Evolutionary conservation across 306 rosid genomes (phyloP), one percentile per base, ranked within the genome.

Genomic region (Begonia fuchsioides): DNA sequence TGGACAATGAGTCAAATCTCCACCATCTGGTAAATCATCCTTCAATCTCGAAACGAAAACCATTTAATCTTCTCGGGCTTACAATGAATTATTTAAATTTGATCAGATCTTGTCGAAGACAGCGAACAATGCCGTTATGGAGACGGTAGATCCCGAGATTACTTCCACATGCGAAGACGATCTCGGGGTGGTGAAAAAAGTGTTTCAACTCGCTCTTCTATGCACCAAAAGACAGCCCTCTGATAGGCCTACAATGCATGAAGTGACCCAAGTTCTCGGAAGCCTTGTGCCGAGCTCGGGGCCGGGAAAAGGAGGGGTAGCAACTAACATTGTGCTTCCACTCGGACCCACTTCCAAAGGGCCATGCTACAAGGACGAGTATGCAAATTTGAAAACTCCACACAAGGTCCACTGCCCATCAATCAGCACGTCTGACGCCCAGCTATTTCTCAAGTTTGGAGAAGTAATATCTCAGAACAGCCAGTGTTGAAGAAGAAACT

Each of bases 391-490:
- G 67, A 80, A 80, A 72, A 71, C 93, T 8, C 87, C 93, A 0
- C 84, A 87, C 61, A 15, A 80, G 68, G 68, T 83, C 49, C 79
- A 77, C 19, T 83, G 82, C 65, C 74, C 94, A 11, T 80, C 96
- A 12, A 83, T 87, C 87, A 87, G 96, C 63, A 73, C 94, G 49
- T 83, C 94, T 1, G 94, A 87, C 50, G 96, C 94, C 0, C 96
- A 87, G 45, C 87, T 83, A 32, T 87, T 87, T 59, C 82, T 83
- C 52, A 87, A 87, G 65, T 87, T 87, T 40, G 94, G 96, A 38
- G 96, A 87, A 75, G 96, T 87, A 46, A 87, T 87, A 56, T 82
- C 96, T 44, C 94, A 77, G 43, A 82, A 83, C 73, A 87, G 92
- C 26, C 78, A 63, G 68, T 77, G 35, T 26, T 26, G 35, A 26